These are phyloP conservation scores for Paracorniculantispora psalliotae DNA, from an alignment of 2,329 filamentous ascomycete genomes.

Conservation along the genomic window DNA sequence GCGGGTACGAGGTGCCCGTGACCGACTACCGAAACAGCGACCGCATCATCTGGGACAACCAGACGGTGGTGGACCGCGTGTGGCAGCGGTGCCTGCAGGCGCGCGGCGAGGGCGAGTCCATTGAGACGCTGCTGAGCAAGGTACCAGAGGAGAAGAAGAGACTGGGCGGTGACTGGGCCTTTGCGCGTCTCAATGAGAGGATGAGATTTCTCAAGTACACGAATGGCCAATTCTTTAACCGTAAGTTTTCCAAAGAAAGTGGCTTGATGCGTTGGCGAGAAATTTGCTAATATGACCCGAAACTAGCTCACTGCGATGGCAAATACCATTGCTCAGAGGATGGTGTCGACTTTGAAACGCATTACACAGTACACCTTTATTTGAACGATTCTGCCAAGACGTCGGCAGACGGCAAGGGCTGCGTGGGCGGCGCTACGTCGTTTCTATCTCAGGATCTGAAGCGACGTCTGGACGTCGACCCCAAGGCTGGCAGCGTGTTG, in stretches of 20 bases:
- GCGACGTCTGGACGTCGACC: constrained; percentile 47
- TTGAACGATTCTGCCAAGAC: constrained; percentile 26
- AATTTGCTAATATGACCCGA: too few relatives aligned
- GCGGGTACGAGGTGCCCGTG: constrained; percentile 52
- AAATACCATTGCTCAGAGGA: constrained; percentile 52
- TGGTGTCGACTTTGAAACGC: constrained; percentile 37
- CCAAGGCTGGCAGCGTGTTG: constrained; percentile 52
- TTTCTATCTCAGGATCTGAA: constrained; percentile 43
- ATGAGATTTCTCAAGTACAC: constrained; percentile 72
- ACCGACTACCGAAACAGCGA: constrained; percentile 61
- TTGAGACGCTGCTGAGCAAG: constrained; percentile 35
- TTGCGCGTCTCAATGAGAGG: constrained; percentile 60
- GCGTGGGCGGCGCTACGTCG: constrained; percentile 51
- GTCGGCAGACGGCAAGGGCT: constrained; percentile 18
- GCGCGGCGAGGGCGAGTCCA: constrained; percentile 16
- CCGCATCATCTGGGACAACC: constrained; percentile 71
- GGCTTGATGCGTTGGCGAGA: too few relatives aligned
- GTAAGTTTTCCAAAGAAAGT: too few relatives aligned
- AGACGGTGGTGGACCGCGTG: constrained; percentile 56
- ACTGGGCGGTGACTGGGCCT: constrained; percentile 33
- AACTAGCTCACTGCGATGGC: constrained; percentile 63
- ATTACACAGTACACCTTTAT: constrained; percentile 53
- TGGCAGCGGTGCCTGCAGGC: constrained; percentile 52
- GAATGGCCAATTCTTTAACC: constrained; percentile 65
- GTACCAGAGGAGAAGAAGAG: constrained; percentile 25